phyloP scores from a whole-genome alignment of 2,329 filamentous ascomycete species.

The Ophiostoma fasciatum region DNA sequence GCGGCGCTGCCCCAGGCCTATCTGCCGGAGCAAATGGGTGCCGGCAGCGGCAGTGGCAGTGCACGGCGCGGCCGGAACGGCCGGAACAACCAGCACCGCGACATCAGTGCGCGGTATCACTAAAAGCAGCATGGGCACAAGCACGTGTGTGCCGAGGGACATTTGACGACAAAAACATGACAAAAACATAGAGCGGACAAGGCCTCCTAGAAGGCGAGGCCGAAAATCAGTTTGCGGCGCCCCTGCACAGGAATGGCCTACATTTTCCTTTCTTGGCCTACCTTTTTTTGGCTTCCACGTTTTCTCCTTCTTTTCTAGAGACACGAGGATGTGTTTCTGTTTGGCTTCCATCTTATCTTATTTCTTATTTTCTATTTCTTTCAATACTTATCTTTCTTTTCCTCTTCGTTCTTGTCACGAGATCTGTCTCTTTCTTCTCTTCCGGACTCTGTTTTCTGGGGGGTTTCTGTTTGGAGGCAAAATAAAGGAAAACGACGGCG shows the following conservation, averaged over 20 bases:
- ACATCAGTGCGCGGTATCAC: slow-evolving; percentile 10
- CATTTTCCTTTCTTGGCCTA: no score
- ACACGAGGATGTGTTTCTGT: not conserved
- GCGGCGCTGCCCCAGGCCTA: slow-evolving; percentile 36
- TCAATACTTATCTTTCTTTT: slow-evolving; percentile 1
- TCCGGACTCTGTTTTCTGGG: slow-evolving; percentile 1
- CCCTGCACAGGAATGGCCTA: no score
- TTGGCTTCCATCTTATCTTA: not conserved
- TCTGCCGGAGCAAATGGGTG: slow-evolving; percentile 40
- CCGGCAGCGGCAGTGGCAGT: slow-evolving; percentile 36
- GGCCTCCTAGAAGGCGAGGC: no score
- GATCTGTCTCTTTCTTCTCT: not conserved
- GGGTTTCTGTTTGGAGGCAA: slow-evolving; percentile 10
- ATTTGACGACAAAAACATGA: no score
- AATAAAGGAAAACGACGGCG: no score
- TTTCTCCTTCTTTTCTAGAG: not conserved
- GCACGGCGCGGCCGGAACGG: slow-evolving; percentile 48
- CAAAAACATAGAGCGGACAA: no score
- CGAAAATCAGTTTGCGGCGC: no score
- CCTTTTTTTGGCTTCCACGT: no score
- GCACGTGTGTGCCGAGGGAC: no score
- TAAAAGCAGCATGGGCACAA: no score
- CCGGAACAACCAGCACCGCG: slow-evolving; percentile 14
- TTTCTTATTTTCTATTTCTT: not conserved
- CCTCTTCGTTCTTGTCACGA: not conserved